phyloP scores from a whole-genome alignment of 306 rosid genomes.

The Cucurbita moschata region DNA sequence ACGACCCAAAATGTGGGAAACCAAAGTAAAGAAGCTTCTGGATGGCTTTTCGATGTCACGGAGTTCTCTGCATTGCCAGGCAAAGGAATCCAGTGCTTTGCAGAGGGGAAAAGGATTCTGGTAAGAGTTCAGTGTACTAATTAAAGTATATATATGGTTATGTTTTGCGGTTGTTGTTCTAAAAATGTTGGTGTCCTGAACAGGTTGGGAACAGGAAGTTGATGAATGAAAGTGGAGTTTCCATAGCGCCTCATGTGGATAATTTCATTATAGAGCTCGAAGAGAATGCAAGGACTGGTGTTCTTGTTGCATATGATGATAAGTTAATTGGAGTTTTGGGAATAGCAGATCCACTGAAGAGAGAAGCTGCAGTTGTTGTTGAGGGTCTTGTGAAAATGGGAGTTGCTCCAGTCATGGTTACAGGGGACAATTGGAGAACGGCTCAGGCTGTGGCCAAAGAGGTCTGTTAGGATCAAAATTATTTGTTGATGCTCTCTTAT shows the following conservation, averaged over 20 bases:
- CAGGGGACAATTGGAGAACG: slow-evolving; percentile 97
- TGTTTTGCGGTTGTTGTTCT: slow-evolving; percentile 17
- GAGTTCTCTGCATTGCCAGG: slow-evolving; percentile 85
- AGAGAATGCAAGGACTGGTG: slow-evolving; percentile 82
- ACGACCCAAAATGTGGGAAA: slow-evolving; percentile 24
- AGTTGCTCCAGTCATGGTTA: slow-evolving; percentile 75
- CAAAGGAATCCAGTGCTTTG: slow-evolving; percentile 57
- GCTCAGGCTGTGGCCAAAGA: slow-evolving; percentile 81
- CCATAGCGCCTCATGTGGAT: slow-evolving; percentile 57
- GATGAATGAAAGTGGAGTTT: slow-evolving; percentile 63
- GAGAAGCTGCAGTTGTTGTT: slow-evolving; percentile 87
- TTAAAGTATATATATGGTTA: not conserved
- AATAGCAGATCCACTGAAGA: slow-evolving; percentile 85
- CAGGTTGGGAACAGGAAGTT: slow-evolving; percentile 90
- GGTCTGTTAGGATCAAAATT: slow-evolving; percentile 18
- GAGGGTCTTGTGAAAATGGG: slow-evolving; percentile 92
- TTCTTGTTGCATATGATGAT: slow-evolving; percentile 58
- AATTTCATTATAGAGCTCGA: slow-evolving; percentile 65
- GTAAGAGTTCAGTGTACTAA: slow-evolving; percentile 22
- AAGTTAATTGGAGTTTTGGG: slow-evolving; percentile 65
- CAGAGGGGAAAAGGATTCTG: slow-evolving; percentile 52
- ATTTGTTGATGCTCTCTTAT: too few species aligned
- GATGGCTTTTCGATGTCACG: slow-evolving; percentile 75
- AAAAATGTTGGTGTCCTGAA: slow-evolving; percentile 10
- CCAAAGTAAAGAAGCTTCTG: slow-evolving; percentile 28